These are phyloP conservation scores for Gnomoniopsis sp. DNA, from an alignment of 2,329 filamentous ascomycete genomes.

Conservation along the genomic window DNA sequence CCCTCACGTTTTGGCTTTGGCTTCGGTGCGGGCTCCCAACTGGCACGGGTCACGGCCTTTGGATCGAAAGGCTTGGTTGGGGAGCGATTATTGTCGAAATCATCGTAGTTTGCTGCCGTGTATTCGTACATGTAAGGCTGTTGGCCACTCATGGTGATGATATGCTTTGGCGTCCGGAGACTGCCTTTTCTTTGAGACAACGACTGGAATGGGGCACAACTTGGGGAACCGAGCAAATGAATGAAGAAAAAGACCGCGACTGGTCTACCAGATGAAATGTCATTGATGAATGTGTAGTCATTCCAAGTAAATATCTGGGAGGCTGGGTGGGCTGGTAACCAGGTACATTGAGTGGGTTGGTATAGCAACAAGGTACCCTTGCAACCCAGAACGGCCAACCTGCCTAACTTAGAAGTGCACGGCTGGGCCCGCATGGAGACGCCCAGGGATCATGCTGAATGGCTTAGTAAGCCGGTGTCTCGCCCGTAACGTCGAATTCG, in stretches of 20 bases:
- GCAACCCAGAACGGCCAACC: background rate
- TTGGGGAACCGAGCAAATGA: background rate
- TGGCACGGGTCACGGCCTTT: conserved; percentile 78
- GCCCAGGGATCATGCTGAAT: no score
- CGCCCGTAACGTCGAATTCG: no score
- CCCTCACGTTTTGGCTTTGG: conserved; percentile 65
- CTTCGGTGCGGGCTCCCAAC: conserved; percentile 59
- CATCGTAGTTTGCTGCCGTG: conserved; percentile 43
- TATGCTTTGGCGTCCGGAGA: background rate
- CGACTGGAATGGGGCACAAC: background rate
- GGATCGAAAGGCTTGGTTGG: conserved; percentile 70
- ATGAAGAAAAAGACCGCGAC: background rate
- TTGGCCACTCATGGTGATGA: conserved; percentile 28
- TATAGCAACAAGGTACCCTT: conserved; percentile 1
- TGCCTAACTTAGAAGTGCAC: no score
- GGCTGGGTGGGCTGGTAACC: conserved; percentile 11
- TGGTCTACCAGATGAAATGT: background rate
- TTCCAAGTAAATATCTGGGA: background rate
- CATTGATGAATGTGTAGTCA: no score
- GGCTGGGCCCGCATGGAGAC: no score
- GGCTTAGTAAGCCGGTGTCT: no score
- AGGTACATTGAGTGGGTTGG: background rate
- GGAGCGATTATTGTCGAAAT: conserved; percentile 45
- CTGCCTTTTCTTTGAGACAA: no score
- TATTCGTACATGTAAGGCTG: conserved; percentile 80